Evolutionary conservation across 1,284 basidiomycete species (phyloP).

Genomic region (Cryptococcus depauperatus): DNA sequence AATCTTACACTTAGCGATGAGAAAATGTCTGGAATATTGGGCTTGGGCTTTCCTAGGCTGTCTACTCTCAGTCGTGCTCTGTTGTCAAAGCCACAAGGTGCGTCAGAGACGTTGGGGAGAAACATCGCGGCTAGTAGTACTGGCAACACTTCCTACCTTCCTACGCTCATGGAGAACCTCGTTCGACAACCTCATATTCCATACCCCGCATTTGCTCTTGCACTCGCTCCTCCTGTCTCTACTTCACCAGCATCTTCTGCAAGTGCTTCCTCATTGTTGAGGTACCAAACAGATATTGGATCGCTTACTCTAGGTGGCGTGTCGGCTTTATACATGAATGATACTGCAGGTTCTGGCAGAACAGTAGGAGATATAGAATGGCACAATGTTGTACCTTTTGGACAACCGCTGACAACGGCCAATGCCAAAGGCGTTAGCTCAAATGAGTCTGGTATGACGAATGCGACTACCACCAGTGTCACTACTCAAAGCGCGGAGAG

Average conservation of each 20-base stretch:
- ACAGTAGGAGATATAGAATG: conserved; percentile 35
- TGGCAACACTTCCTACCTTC: conserved; percentile 19
- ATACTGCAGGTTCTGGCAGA: conserved; percentile 13
- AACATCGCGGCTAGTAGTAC: background rate
- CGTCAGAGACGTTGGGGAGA: background rate
- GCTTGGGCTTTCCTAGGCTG: conserved; percentile 44
- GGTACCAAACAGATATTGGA: conserved; percentile 18
- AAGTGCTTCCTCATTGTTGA: conserved; percentile 11
- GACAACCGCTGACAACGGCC: conserved; percentile 4
- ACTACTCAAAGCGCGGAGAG: background rate
- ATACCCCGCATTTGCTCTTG: conserved; percentile 35
- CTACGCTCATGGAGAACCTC: conserved; percentile 33
- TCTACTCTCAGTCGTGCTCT: conserved; percentile 21
- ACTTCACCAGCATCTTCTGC: conserved; percentile 16
- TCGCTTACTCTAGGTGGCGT: conserved; percentile 38
- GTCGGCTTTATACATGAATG: conserved; percentile 22
- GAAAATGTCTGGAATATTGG: conserved; percentile 43
- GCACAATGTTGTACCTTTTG: conserved; percentile 35
- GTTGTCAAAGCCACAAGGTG: background rate
- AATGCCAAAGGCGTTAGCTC: conserved; percentile 4
- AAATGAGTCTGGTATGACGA: background rate
- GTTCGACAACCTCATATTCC: conserved; percentile 20
- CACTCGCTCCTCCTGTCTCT: conserved; percentile 22
- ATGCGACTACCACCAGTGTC: background rate
- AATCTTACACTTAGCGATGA: conserved; percentile 40